Conservation (phyloP, 1,139 yeast species). For the Geotrichum australiense region DNA sequence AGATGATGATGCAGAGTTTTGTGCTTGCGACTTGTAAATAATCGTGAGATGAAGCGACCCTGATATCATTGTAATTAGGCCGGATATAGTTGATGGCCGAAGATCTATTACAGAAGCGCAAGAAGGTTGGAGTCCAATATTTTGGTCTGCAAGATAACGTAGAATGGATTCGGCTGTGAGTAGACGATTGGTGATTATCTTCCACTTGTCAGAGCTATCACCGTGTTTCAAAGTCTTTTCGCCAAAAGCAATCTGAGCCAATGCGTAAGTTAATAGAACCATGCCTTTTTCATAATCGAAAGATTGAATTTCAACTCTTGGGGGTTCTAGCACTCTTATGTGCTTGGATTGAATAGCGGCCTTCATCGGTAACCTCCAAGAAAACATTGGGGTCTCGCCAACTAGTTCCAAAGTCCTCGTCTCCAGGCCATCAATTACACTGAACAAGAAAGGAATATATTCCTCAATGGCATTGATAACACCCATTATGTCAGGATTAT, state of each 20-base stretch:
- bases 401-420: conserved; percentile 16
- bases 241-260: conserved; percentile 20
- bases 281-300: conserved; percentile 30
- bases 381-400: conserved; percentile 17
- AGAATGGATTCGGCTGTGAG: conserved; percentile 28
- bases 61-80: conserved; percentile 26
- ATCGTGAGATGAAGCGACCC: conserved; percentile 31
- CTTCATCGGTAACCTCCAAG: conserved; percentile 31
- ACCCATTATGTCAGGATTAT: conserved; percentile 27
- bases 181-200: conserved; percentile 29
- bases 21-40: conserved; percentile 26
- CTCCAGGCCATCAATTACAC: conserved; percentile 20
- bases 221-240: conserved; percentile 21
- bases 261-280: conserved; percentile 29
- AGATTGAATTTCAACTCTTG: conserved; percentile 25
- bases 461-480: conserved; percentile 32
- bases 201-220: conserved; percentile 28
- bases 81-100: conserved; percentile 25
- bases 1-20: conserved; percentile 24
- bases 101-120: conserved; percentile 23
- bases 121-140: conserved; percentile 12
- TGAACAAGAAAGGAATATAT: conserved; percentile 28
- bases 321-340: conserved; percentile 22
- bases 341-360: conserved; percentile 19
- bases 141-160: conserved; percentile 25